Base-by-base conservation (phyloP, 495 filamentous ascomycete genomes). In the Hypoxylon cercidicola region DNA sequence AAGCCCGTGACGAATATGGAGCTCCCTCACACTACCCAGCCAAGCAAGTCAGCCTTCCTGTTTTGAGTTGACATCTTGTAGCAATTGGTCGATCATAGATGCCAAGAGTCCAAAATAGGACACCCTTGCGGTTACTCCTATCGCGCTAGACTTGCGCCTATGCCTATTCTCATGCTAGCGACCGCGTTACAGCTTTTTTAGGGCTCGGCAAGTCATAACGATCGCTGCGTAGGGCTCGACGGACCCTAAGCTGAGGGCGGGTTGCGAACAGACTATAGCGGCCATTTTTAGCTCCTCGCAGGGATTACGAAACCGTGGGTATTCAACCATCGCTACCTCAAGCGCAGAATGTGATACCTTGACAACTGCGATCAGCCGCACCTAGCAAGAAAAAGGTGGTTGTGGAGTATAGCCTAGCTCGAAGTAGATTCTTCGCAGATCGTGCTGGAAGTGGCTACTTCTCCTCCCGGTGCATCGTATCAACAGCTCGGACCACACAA, bases 231-330 rank as follows among this genome's bases (percentile, higher is more conserved):
- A 61, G 50, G 52, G 51, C 61, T 55, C 18, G 23, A 65, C 15
- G 34, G 47, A 40, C 32, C 28, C 51, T 21, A 12, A 32, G 43
- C 55, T 51, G 45, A 59, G 23, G 59, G 30, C 30, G 55, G 50
- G 52, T 35, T 19, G 62, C 59, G 69, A 63, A 57, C 65, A 58
- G 55, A 59, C 59, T 66, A 57, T 51, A 44, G 43, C 41, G 49
- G 25, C 47, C 64, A 64, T 71, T 68, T 73, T 65, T 59, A 68
- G 64, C 56, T 61, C 44, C 19, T 18, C 37, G 25, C 68, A 69
- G 53, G 71, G 68, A 71, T 73, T 28, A 60, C 71, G 68, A 71
- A 71, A 73, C 70, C 56, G 43, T 52, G 58, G 60, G 47, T 60
- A 61, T 64, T 61, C 62, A 51, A 45, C 54, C 44, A 25, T 53